Evolutionary conservation across 768 basidiomycete species (phyloP), one percentile per base, ranked within the genome.

Genomic region (Termitomyces sp.): DNA sequence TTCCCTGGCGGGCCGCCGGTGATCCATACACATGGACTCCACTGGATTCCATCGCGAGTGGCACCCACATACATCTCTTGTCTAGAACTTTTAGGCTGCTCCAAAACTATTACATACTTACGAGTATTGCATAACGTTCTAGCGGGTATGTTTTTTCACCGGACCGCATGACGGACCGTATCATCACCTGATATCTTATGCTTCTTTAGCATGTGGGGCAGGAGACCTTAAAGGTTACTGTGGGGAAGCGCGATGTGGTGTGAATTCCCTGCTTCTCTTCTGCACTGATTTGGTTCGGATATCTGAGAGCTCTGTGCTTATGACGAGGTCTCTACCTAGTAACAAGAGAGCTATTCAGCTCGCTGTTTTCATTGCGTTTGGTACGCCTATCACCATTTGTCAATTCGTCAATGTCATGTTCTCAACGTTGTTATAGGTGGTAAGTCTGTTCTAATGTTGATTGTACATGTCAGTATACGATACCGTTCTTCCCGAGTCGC

Each of bases 301-400:
- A n/a, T 13, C 43, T 5, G 46, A 37, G 20, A 46, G 46, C 46
- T 31, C 14, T 46, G 37, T 43, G 27, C 44, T 31, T 24, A 74
- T 71, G 68, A 66, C 68, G 49, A 67, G 69, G 63, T 82, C 80
- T 51, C 73, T 84, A 56, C 82, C 84, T 42, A 85, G 79, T n/a
- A 88, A 84, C 67, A 76, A 71, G 55, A 81, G 79, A 68, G 85
- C 86, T 10, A 80, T 88, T 43, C 72, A 82, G 36, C 75, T 89
- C 49, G 86, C 86, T 41, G 73, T 83, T 36, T 90, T 89, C 71
- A 82, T 88, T 63, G 87, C 87, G 22, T 90, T 90, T 62, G 87
- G 87, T 84, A 68, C 63, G 79, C 74, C 18, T 9, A 7, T n/a
- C 59, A 37, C 57, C 3, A 54, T 20, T 18, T 34, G 53, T 26